Percentiles rank a stretch among this genome's conserved stretches.
These are phyloP conservation scores for Lobosporangium transversale DNA, from an alignment of 192 early-diverging fungal species.

Conservation along the genomic window DNA sequence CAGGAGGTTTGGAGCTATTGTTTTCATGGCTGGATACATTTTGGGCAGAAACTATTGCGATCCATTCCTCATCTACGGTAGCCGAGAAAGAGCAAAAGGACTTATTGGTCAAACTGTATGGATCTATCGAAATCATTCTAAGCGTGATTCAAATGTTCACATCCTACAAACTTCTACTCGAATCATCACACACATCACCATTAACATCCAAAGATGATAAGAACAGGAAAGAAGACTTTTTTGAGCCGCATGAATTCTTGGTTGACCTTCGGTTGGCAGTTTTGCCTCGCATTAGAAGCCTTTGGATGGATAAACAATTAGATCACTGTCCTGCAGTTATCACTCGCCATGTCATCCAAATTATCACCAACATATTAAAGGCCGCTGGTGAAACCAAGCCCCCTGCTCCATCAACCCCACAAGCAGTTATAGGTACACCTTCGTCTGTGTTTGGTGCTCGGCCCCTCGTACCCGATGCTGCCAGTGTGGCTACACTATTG, in stretches of 20 bases:
- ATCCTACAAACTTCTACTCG: conserved; percentile 76
- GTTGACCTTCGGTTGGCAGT: conserved; percentile 68
- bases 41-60: conserved; percentile 57
- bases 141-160: conserved; percentile 73
- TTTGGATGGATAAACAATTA: conserved; percentile 74
- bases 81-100: conserved; percentile 55
- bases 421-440: conserved; percentile 20
- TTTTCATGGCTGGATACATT: conserved; percentile 55
- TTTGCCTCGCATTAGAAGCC: conserved; percentile 65
- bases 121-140: conserved; percentile 65
- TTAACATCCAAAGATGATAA: conserved; percentile 67
- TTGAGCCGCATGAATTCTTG: conserved; percentile 78
- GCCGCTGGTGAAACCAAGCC: conserved; percentile 74
- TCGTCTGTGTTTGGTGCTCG: conserved; percentile 50
- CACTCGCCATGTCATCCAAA: conserved; percentile 68
- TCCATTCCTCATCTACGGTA: conserved; percentile 24
- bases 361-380: conserved; percentile 74
- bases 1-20: conserved; percentile 62
- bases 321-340: conserved; percentile 61
- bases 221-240: conserved; percentile 64
- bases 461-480: conserved; percentile 67
- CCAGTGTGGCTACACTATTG: conserved; percentile 73
- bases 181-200: conserved; percentile 72
- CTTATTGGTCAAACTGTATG: conserved; percentile 50
- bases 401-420: conserved; percentile 31